These are phyloP conservation scores for Starmerella etchellsii DNA, from an alignment of 805 yeast species.

Conservation along the genomic window DNA sequence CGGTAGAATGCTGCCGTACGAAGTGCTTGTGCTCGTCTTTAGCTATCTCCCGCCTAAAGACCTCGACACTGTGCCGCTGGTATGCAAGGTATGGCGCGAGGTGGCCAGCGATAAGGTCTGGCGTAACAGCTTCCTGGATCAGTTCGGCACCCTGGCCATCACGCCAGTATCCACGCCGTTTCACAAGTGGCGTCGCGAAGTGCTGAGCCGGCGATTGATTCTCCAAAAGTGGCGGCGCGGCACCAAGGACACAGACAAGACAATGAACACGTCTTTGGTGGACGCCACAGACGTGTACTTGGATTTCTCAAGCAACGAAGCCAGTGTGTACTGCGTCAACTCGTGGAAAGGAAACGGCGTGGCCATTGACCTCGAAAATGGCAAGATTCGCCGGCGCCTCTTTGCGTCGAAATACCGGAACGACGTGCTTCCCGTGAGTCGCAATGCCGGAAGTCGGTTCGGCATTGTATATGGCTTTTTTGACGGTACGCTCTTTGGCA, in stretches of 20 bases:
- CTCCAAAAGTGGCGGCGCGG: constrained; percentile 23
- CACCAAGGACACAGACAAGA: constrained; percentile 19
- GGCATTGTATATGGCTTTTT: constrained; percentile 24
- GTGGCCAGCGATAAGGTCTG: constrained; percentile 25
- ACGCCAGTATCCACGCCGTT: constrained; percentile 18
- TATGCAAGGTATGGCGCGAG: constrained; percentile 24
- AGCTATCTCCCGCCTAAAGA: constrained; percentile 10
- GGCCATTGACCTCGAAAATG: constrained; percentile 24
- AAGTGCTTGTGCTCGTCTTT: constrained; percentile 13
- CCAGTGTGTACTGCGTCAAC: constrained; percentile 21
- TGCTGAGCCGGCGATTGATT: constrained; percentile 19
- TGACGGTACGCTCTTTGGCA: constrained; percentile 20
- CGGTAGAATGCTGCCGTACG: constrained; percentile 11
- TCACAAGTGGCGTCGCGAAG: constrained; percentile 25
- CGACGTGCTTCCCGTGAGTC: constrained; percentile 12
- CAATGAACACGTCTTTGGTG: constrained; percentile 19
- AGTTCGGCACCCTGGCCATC: constrained; percentile 19
- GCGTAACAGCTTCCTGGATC: constrained; percentile 21
- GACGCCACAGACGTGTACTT: constrained; percentile 18
- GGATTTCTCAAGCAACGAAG: constrained; percentile 18
- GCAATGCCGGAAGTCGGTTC: constrained; percentile 23
- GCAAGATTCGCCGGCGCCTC: constrained; percentile 21
- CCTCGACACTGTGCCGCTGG: constrained; percentile 22
- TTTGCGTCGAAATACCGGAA: constrained; percentile 16
- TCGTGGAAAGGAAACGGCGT: constrained; percentile 20